Conservation (phyloP, 179 eudicot species). For the Beta lomatogona region DNA sequence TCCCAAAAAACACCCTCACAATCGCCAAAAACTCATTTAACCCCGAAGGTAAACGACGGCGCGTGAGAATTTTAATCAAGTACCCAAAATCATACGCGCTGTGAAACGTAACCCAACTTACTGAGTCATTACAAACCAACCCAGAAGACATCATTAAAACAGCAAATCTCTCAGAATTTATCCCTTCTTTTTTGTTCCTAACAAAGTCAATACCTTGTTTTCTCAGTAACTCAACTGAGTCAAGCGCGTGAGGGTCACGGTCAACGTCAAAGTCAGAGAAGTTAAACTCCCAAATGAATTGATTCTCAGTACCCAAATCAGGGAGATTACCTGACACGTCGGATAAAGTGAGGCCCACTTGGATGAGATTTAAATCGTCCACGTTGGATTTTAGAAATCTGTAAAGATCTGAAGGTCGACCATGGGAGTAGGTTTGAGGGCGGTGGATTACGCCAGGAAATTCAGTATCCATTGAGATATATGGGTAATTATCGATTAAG, state of each 20-base stretch:
- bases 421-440: background rate
- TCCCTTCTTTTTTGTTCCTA: conserved; percentile 20
- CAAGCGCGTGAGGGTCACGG: conserved; percentile 40
- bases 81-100: conserved; percentile 56
- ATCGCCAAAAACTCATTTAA: conserved; percentile 27
- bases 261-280: conserved; percentile 42
- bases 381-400: conserved; percentile 36
- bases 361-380: conserved; percentile 35
- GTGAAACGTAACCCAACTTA: conserved; percentile 56
- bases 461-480: conserved; percentile 43
- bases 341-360: conserved; percentile 41
- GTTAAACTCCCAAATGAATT: conserved; percentile 49
- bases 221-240: conserved; percentile 39
- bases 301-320: conserved; percentile 15
- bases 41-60: conserved; percentile 31
- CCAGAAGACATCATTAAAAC: conserved; percentile 41
- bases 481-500: conserved; percentile 29
- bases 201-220: conserved; percentile 35
- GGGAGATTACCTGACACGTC: conserved; percentile 39
- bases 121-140: conserved; percentile 34
- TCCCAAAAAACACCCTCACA: conserved; percentile 37
- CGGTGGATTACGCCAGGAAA: conserved; percentile 42
- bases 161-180: conserved; percentile 33
- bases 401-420: conserved; percentile 30
- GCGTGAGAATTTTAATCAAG: conserved; percentile 46